These are phyloP conservation scores for Fraxinus floribunda DNA, from an alignment of 305 asterid genomes.

Conservation along the genomic window DNA sequence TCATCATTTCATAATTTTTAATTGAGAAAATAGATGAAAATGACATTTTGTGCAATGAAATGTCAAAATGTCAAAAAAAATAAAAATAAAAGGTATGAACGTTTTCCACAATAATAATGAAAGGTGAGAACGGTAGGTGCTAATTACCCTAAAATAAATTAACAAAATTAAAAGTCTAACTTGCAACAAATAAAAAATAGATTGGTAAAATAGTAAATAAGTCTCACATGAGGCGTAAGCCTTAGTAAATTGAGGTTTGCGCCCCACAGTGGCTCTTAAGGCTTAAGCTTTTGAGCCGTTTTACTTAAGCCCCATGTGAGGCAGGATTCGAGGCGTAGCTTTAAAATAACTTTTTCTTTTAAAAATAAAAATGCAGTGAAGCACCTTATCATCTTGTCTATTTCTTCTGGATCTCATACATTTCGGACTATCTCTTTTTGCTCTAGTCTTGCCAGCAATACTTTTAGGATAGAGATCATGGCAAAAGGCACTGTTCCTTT, in stretches of 20 bases:
- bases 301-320: neutral
- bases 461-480: conserved; percentile 87
- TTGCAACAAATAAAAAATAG: neutral
- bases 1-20: no score
- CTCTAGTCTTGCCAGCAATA: conserved; percentile 53
- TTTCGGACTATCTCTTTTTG: conserved; percentile 76
- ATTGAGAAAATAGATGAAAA: no score
- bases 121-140: no score
- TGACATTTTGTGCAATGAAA: no score
- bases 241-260: neutral
- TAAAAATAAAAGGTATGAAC: no score
- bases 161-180: neutral
- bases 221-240: neutral
- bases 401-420: conserved; percentile 73
- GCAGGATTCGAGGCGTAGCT: neutral
- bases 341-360: neutral
- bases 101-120: no score
- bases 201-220: neutral
- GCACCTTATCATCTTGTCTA: conserved; percentile 65
- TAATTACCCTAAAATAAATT: neutral
- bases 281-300: neutral
- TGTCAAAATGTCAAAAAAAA: no score
- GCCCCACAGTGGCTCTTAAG: neutral
- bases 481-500: conserved; percentile 82
- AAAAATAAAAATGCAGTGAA: no score